These are phyloP conservation scores for Pseudocercospora fijiensis DNA, from an alignment of 2,329 filamentous ascomycete species.

Conservation along the genomic window DNA sequence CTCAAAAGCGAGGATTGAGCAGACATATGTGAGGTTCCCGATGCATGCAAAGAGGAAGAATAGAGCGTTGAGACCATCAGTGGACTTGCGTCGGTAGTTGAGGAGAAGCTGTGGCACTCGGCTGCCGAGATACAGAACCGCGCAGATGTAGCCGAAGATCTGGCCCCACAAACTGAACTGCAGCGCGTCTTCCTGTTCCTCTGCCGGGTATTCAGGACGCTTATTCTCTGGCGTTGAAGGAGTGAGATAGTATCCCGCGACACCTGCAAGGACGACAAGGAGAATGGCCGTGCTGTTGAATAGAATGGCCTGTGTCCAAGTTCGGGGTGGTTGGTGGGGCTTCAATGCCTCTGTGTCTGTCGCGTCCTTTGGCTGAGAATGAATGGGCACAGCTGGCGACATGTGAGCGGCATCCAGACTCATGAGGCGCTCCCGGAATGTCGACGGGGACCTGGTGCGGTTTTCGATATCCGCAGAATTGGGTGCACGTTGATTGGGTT, in stretches of 20 bases:
- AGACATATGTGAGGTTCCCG: conserved; percentile 88
- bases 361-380: conserved; percentile 50
- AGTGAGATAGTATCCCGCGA: conserved; percentile 81
- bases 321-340: conserved; percentile 43
- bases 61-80: conserved; percentile 86
- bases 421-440: conserved; percentile 51
- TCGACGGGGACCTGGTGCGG: conserved; percentile 36
- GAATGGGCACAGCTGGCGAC: conserved; percentile 79
- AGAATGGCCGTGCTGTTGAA: conserved; percentile 76
- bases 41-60: conserved; percentile 97
- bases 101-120: conserved; percentile 86
- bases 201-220: conserved; percentile 28
- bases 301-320: conserved; percentile 53
- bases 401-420: conserved; percentile 66
- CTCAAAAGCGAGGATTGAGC: conserved; percentile 88
- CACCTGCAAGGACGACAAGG: conserved; percentile 79
- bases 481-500: conserved; percentile 14
- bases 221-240: conserved; percentile 41
- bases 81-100: conserved; percentile 89
- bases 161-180: conserved; percentile 77
- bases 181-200: conserved; percentile 52
- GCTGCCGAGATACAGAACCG: conserved; percentile 81
- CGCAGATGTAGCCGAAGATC: conserved; percentile 90
- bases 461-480: conserved; percentile 33
- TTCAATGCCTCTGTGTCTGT: conserved; percentile 35